These are phyloP conservation scores for Trichomonas vaginalis DNA, from an alignment of 208 protist species.

Conservation along the genomic window DNA sequence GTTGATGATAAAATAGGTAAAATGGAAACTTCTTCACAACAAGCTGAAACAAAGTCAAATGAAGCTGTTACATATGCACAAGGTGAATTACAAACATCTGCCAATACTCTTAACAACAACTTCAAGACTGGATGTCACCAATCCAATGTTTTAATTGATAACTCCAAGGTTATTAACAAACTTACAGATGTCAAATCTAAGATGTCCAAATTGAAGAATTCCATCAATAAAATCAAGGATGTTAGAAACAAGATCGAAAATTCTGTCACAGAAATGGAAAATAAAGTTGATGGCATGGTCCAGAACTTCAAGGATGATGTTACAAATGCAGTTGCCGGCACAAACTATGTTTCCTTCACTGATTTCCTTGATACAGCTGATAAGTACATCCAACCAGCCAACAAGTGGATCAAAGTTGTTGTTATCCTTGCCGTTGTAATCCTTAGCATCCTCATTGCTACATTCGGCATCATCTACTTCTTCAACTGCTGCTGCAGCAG, in stretches of 20 bases:
- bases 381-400: background rate
- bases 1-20: background rate
- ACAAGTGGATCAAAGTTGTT: background rate
- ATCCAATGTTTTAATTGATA: background rate
- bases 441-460: background rate
- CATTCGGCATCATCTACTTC: background rate
- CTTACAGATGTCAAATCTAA: background rate
- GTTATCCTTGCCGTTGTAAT: background rate
- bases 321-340: background rate
- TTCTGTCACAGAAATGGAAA: background rate
- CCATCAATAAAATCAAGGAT: background rate
- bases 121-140: background rate
- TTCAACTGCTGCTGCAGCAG: background rate
- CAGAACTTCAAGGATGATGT: background rate
- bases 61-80: background rate
- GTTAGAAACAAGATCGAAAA: background rate
- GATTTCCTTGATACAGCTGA: background rate
- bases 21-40: background rate
- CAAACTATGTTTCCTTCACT: background rate
- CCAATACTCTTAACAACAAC: background rate
- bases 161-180: background rate
- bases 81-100: background rate
- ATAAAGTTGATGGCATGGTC: background rate
- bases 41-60: background rate
- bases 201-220: background rate